Conservation (phyloP, 768 basidiomycete species). For the Ephemerocybe angulata region DNA sequence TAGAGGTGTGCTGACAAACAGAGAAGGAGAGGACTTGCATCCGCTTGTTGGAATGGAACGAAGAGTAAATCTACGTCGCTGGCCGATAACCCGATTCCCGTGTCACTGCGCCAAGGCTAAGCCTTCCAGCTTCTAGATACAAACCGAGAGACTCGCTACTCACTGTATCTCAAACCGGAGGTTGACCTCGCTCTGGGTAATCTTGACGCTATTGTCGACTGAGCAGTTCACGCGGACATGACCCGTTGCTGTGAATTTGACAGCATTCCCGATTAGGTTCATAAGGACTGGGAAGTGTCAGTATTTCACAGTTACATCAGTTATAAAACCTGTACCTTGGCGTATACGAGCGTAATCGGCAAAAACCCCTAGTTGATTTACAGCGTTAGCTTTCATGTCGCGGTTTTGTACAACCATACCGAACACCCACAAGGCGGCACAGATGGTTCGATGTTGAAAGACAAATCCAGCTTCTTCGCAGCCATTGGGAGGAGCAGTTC, state of each 20-base stretch:
- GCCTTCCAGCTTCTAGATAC: background rate
- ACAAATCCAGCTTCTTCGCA: slow-evolving; percentile 68
- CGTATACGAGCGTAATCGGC: slow-evolving; percentile 73
- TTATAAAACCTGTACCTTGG: slow-evolving; percentile 43
- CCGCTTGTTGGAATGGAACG: slow-evolving; percentile 75
- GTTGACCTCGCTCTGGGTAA: slow-evolving; percentile 40
- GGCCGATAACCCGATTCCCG: slow-evolving; percentile 66
- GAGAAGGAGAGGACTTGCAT: slow-evolving; percentile 29
- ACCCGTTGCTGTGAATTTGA: slow-evolving; percentile 67
- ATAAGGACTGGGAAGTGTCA: slow-evolving; percentile 49
- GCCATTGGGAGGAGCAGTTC: slow-evolving; percentile 73
- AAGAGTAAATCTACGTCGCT: slow-evolving; percentile 67
- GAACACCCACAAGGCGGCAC: slow-evolving; percentile 56
- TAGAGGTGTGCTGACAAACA: background rate
- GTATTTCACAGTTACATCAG: background rate
- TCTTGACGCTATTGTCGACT: slow-evolving; percentile 37
- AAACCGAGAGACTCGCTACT: no score
- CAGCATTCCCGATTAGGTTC: slow-evolving; percentile 75
- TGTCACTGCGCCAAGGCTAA: slow-evolving; percentile 43
- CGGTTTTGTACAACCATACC: no score
- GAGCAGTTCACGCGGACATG: slow-evolving; percentile 61
- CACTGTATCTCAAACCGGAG: slow-evolving; percentile 68
- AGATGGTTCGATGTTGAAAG: slow-evolving; percentile 64
- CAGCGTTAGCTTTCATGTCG: background rate
- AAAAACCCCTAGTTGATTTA: slow-evolving; percentile 49